Evolutionary conservation across 2,329 filamentous ascomycete species (phyloP).

Genomic region (Alternaria atra): DNA sequence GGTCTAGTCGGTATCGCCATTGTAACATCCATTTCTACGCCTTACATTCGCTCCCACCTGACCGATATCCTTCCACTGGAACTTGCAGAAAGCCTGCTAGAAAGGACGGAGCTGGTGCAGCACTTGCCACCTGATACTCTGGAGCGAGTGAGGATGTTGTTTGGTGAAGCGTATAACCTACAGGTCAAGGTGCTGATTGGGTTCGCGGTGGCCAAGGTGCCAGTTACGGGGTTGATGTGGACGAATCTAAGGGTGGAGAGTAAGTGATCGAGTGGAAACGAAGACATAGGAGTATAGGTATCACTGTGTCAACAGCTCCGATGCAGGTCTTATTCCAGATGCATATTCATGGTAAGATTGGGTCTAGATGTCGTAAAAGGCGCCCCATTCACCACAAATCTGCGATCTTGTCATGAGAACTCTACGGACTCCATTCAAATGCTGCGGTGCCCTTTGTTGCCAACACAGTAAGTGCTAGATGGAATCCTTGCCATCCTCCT

Average conservation of each 20-base stretch:
- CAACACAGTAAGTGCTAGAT: not conserved
- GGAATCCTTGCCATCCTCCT: not conserved
- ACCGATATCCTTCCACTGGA: slow-evolving; percentile 6
- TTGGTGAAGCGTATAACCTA: slow-evolving; percentile 21
- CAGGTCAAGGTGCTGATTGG: slow-evolving; percentile 25
- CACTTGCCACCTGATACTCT: not conserved
- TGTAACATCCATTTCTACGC: slow-evolving; percentile 16
- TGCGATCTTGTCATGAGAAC: not conserved
- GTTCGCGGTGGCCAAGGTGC: slow-evolving; percentile 21
- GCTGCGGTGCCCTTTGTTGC: not conserved
- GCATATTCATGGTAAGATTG: not conserved
- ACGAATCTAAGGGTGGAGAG: slow-evolving; percentile 7
- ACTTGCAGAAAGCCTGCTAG: slow-evolving; percentile 1
- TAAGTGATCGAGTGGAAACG: not conserved
- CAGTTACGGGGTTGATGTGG: slow-evolving; percentile 21
- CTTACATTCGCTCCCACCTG: slow-evolving; percentile 15
- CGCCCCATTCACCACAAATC: not conserved
- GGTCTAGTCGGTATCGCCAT: slow-evolving; percentile 19
- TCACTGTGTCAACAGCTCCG: not conserved
- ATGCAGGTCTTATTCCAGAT: not conserved
- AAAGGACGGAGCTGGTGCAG: slow-evolving; percentile 11
- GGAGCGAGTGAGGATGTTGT: slow-evolving; percentile 3
- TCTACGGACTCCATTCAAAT: not conserved
- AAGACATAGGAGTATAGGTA: not conserved
- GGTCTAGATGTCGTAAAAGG: not conserved